Conservation (phyloP, 2,329 filamentous ascomycete species). For the Capronia americana region DNA sequence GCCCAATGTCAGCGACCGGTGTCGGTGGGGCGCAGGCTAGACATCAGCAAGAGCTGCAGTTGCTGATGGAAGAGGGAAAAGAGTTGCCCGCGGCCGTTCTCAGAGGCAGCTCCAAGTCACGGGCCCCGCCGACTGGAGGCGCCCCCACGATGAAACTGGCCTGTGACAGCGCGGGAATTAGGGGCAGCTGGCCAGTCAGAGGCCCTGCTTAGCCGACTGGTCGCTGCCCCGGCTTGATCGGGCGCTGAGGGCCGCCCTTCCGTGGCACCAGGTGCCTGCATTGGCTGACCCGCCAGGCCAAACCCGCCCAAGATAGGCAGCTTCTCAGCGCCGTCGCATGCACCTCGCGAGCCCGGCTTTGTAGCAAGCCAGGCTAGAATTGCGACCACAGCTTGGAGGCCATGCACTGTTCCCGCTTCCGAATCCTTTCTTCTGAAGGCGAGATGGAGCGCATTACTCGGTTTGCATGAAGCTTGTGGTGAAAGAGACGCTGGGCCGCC, state of each 20-base stretch:
- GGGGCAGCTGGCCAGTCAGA: slow-evolving; percentile 28
- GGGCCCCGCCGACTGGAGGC: slow-evolving; percentile 22
- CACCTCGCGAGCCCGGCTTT: slow-evolving; percentile 20
- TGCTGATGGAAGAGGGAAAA: slow-evolving; percentile 24
- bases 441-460: slow-evolving; percentile 23
- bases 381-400: slow-evolving; percentile 24
- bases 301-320: slow-evolving; percentile 27
- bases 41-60: slow-evolving; percentile 15
- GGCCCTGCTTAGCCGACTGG: slow-evolving; percentile 32
- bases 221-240: slow-evolving; percentile 26
- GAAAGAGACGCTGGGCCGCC: slow-evolving; percentile 24
- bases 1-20: slow-evolving; percentile 30
- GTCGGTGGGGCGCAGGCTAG: slow-evolving; percentile 26
- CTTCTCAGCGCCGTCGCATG: slow-evolving; percentile 28
- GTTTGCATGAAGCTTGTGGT: slow-evolving; percentile 25
- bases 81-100: too few species aligned
- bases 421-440: slow-evolving; percentile 36
- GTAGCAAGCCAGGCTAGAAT: slow-evolving; percentile 13
- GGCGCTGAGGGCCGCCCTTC: slow-evolving; percentile 32
- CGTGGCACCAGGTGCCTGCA: slow-evolving; percentile 33
- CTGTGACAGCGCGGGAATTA: slow-evolving; percentile 31
- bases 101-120: slow-evolving; percentile 18
- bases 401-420: slow-evolving; percentile 30
- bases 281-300: slow-evolving; percentile 26
- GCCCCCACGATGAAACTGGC: slow-evolving; percentile 31